These are phyloP conservation scores for Saksenaea oblongispora DNA, from an alignment of 371 early-diverging fungal species.

Conservation along the genomic window DNA sequence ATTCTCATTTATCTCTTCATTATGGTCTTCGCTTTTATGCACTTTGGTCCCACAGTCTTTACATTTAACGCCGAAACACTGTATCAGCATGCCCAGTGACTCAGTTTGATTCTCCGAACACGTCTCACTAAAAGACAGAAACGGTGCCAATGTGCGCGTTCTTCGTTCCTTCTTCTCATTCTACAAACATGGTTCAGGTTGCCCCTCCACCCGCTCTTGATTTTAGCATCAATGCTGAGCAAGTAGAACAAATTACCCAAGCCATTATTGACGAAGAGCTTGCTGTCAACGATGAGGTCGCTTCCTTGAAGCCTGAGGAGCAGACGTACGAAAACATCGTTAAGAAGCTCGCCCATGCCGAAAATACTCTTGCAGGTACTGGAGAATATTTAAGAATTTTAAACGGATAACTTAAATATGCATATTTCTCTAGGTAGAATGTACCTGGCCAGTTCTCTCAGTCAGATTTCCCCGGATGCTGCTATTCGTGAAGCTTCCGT, in stretches of 20 bases:
- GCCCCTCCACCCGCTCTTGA: slow-evolving; percentile 50
- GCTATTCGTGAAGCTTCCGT: slow-evolving; percentile 72
- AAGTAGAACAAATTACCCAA: slow-evolving; percentile 34
- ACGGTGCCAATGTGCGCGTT: neutral
- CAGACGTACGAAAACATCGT: slow-evolving; percentile 67
- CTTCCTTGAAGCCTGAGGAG: slow-evolving; percentile 49
- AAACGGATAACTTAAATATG: neutral
- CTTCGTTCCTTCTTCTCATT: neutral
- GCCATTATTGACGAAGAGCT: slow-evolving; percentile 41
- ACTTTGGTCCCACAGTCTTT: too few species aligned
- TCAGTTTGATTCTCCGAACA: too few species aligned
- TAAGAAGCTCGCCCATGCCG: slow-evolving; percentile 50
- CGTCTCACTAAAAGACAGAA: neutral
- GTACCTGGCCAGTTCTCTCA: slow-evolving; percentile 58
- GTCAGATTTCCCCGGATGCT: slow-evolving; percentile 69
- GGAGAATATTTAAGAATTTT: neutral
- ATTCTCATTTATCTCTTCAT: too few species aligned
- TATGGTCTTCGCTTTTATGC: too few species aligned
- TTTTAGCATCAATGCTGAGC: slow-evolving; percentile 41
- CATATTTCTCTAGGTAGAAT: slow-evolving; percentile 33
- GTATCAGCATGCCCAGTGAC: too few species aligned
- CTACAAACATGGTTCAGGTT: slow-evolving; percentile 25
- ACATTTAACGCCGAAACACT: too few species aligned
- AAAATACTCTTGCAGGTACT: slow-evolving; percentile 47
- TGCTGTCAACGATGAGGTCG: slow-evolving; percentile 49